These are phyloP conservation scores for Hypericum androsaemum DNA, from an alignment of 345 rosid genomes.

Conservation along the genomic window DNA sequence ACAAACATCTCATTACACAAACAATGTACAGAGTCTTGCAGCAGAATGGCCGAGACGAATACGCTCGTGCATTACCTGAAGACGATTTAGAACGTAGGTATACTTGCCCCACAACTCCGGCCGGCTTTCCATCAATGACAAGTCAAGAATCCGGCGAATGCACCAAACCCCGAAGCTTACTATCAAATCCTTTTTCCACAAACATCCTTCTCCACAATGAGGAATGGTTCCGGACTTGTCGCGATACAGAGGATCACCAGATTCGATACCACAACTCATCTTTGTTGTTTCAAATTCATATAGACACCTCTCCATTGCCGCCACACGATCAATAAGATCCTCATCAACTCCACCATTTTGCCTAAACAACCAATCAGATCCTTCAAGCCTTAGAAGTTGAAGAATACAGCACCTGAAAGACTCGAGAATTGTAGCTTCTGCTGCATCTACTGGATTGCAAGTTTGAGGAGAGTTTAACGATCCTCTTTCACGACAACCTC, in stretches of 20 bases:
- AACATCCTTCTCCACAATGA: slow-evolving; percentile 86
- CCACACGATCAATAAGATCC: slow-evolving; percentile 80
- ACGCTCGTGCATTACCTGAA: slow-evolving; percentile 97
- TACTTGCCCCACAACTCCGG: slow-evolving; percentile 99
- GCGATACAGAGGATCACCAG: slow-evolving; percentile 34
- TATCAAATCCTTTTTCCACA: slow-evolving; percentile 70
- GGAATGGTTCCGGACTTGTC: slow-evolving; percentile 37
- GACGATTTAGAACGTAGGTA: slow-evolving; percentile 87
- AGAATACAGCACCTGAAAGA: slow-evolving; percentile 67
- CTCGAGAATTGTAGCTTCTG: slow-evolving; percentile 72
- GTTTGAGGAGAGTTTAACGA: slow-evolving; percentile 41
- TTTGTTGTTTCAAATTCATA: slow-evolving; percentile 69
- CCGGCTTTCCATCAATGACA: slow-evolving; percentile 96
- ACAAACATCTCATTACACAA: neutral
- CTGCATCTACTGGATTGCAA: too few relatives aligned
- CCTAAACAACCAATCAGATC: slow-evolving; percentile 90
- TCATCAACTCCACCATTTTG: slow-evolving; percentile 84
- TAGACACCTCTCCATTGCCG: slow-evolving; percentile 72
- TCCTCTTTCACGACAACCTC: slow-evolving; percentile 48
- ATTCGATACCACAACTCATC: slow-evolving; percentile 31
- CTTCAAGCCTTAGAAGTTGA: slow-evolving; percentile 76
- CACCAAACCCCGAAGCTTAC: slow-evolving; percentile 98
- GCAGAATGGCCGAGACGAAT: too few relatives aligned
- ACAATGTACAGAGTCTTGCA: slow-evolving; percentile 8
- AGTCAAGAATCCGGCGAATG: slow-evolving; percentile 74